Conservation (phyloP, 371 early-diverging fungal species). For the Circinella umbellata region DNA sequence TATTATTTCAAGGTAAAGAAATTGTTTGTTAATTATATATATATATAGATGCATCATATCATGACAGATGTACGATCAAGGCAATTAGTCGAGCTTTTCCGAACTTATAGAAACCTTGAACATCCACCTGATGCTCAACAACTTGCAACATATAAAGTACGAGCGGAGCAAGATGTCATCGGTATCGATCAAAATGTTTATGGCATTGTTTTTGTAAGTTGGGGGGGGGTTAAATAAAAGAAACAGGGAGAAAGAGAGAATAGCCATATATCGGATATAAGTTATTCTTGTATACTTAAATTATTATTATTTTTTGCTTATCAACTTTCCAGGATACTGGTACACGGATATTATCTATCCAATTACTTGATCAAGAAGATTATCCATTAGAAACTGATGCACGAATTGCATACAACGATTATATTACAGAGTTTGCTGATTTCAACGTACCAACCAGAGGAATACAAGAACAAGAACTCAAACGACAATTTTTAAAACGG, state of each 20-base stretch:
- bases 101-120: conserved; percentile 23
- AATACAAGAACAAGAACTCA: conserved; percentile 45
- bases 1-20: background rate
- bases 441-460: conserved; percentile 70
- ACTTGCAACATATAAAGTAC: conserved; percentile 62
- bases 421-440: conserved; percentile 84
- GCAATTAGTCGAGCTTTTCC: conserved; percentile 30
- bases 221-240: too few species aligned
- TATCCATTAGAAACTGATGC: conserved; percentile 44
- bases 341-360: conserved; percentile 70
- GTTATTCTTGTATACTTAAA: too few species aligned
- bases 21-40: background rate
- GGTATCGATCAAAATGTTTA: conserved; percentile 75
- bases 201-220: conserved; percentile 78
- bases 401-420: conserved; percentile 88
- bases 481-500: conserved; percentile 68
- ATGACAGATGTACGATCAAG: conserved; percentile 25
- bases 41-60: conserved; percentile 20
- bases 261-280: too few species aligned
- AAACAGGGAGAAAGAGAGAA: too few species aligned
- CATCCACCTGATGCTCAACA: conserved; percentile 17
- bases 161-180: conserved; percentile 67
- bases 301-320: too few species aligned
- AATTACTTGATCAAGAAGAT: conserved; percentile 81
- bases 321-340: conserved; percentile 44